Percentiles rank a stretch among this genome's conserved stretches.
phyloP scores from a whole-genome alignment of 2,329 filamentous ascomycete species.

The Lasiodiplodia sp. region DNA sequence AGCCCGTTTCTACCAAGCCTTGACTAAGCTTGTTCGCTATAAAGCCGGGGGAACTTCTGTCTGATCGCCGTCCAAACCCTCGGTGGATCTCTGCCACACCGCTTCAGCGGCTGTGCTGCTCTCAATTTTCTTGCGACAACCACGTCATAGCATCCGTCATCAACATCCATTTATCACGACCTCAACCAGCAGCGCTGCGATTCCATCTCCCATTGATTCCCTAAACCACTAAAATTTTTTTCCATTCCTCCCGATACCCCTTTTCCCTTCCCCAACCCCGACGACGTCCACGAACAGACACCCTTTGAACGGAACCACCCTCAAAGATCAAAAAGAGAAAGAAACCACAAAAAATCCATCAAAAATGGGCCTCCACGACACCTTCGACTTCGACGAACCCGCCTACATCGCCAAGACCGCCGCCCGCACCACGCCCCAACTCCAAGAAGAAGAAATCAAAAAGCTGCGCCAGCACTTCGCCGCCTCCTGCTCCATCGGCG shows the following conservation, averaged over 20 bases:
- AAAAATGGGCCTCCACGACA: constrained; percentile 21
- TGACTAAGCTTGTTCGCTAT: constrained; percentile 21
- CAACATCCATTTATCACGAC: not conserved
- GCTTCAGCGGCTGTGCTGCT: not conserved
- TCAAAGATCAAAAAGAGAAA: not conserved
- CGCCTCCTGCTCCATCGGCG: constrained; percentile 13
- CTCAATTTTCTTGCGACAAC: not conserved
- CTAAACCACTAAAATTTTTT: not conserved
- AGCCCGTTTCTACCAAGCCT: constrained; percentile 8
- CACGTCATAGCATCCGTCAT: not conserved
- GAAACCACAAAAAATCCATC: not conserved
- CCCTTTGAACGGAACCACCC: not conserved
- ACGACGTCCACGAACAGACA: not conserved
- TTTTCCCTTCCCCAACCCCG: not conserved
- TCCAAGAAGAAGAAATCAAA: constrained; percentile 16
- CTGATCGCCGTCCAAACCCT: constrained; percentile 6
- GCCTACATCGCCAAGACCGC: constrained; percentile 12
- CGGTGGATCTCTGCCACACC: constrained; percentile 12
- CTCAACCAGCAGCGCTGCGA: not conserved
- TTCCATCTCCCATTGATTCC: not conserved
- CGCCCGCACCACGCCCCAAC: not conserved
- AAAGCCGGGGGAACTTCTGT: constrained; percentile 6
- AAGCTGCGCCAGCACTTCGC: constrained; percentile 20
- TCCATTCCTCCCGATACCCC: not conserved
- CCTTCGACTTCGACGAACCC: constrained; percentile 20